Conservation (phyloP, 352 stramenopile genomes). For the Globisporangium nunn region DNA sequence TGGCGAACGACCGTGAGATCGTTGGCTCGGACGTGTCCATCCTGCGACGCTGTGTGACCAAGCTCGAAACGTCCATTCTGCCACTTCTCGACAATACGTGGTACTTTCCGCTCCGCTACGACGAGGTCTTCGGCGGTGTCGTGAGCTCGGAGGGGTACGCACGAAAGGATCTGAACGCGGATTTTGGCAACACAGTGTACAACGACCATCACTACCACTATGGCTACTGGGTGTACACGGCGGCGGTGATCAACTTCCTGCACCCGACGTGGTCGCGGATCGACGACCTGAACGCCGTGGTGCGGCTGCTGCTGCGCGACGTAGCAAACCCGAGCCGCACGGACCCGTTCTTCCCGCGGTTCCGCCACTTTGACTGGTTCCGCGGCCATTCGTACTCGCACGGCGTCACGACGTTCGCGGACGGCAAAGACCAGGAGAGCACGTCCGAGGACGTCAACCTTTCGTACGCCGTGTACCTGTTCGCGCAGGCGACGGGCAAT, state of each 20-base stretch:
- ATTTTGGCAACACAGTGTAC: conserved; percentile 74
- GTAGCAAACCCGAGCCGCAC: conserved; percentile 36
- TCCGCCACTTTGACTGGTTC: conserved; percentile 65
- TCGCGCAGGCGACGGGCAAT: conserved; percentile 31
- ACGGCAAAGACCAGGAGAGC: conserved; percentile 63
- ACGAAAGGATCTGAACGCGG: conserved; percentile 40
- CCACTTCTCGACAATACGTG: conserved; percentile 62
- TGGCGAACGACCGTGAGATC: conserved; percentile 61
- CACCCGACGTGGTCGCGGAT: conserved; percentile 53
- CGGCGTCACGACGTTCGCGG: conserved; percentile 38
- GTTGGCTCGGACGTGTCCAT: conserved; percentile 50
- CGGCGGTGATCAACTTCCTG: conserved; percentile 61
- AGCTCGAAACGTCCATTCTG: conserved; percentile 44
- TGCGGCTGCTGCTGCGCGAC: conserved; percentile 37
- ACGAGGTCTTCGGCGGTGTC: conserved; percentile 48
- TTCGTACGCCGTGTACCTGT: conserved; percentile 47
- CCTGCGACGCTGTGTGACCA: conserved; percentile 50
- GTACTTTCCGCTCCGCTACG: conserved; percentile 57
- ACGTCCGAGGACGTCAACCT: conserved; percentile 70
- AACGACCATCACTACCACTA: conserved; percentile 79
- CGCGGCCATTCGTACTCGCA: conserved; percentile 66
- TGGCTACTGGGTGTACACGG: conserved; percentile 65
- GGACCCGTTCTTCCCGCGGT: conserved; percentile 60
- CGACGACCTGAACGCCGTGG: conserved; percentile 45
- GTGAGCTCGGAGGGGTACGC: conserved; percentile 58